A percentile compares a stretch with the other conserved stretches of the same genome.
Evolutionary conservation across 78 protist genomes (phyloP).

Genomic region (Dictyostelium intermedium): DNA sequence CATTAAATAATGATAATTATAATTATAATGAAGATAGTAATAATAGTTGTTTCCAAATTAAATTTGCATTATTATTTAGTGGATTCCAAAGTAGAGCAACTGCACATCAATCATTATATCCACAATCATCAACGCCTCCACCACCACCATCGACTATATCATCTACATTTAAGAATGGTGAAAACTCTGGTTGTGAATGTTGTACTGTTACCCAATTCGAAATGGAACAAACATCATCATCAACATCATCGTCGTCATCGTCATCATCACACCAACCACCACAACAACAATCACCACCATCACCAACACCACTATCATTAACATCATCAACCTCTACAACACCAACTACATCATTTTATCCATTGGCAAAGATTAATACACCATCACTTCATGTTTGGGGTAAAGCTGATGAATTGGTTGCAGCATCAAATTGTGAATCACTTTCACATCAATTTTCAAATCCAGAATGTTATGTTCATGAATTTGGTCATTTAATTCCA

Average conservation of each 20-base stretch:
- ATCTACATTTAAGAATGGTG: background rate
- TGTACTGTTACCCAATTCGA: background rate
- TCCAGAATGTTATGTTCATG: constrained; percentile 55
- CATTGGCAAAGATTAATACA: constrained; percentile 30
- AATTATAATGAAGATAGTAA: background rate
- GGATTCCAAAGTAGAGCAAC: constrained; percentile 75
- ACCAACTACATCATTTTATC: constrained; percentile 3
- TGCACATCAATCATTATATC: constrained; percentile 62
- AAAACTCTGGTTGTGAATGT: background rate
- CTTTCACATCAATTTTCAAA: constrained; percentile 56
- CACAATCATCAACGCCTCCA: background rate
- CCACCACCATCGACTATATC: background rate
- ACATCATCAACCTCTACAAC: background rate
- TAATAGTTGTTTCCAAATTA: constrained; percentile 10
- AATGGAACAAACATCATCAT: background rate
- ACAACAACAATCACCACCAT: background rate
- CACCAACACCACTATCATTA: background rate
- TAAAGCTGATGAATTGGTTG: constrained; percentile 58
- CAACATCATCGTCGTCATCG: background rate
- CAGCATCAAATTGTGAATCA: constrained; percentile 64
- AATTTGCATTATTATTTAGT: constrained; percentile 68
- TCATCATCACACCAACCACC: background rate
- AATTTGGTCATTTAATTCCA: constrained; percentile 68
- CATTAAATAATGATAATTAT: constrained; percentile 36
- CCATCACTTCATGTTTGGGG: constrained; percentile 80